phyloP scores from a whole-genome alignment of 257 asterid species.

The Parsonsia alboflavescens region DNA sequence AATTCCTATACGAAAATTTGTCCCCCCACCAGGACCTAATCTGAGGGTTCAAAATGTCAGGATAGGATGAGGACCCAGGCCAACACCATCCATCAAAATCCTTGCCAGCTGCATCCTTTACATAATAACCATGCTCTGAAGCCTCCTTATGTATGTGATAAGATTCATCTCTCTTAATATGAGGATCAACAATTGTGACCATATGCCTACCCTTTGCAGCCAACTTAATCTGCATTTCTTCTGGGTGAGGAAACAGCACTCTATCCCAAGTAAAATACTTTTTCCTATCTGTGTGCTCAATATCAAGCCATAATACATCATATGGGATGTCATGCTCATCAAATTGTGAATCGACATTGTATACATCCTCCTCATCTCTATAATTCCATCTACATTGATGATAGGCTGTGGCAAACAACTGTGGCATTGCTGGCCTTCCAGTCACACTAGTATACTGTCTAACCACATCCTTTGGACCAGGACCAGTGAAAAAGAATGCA shows the following conservation, averaged over 20 bases:
- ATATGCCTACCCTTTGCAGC: slow-evolving; percentile 90
- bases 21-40: slow-evolving; percentile 97
- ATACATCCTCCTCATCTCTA: slow-evolving; percentile 94
- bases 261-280: slow-evolving; percentile 94
- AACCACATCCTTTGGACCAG: slow-evolving; percentile 87
- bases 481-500: slow-evolving; percentile 87
- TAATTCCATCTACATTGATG: slow-evolving; percentile 99
- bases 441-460: slow-evolving; percentile 83
- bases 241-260: slow-evolving; percentile 74
- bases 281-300: slow-evolving; percentile 95
- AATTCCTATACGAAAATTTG: slow-evolving; percentile 62
- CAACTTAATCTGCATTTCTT: slow-evolving; percentile 89
- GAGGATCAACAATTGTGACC: slow-evolving; percentile 99
- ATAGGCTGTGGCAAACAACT: slow-evolving; percentile 78
- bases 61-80: slow-evolving; percentile 95
- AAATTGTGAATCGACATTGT: slow-evolving; percentile 73
- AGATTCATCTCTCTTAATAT: slow-evolving; percentile 85
- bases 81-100: slow-evolving; percentile 99
- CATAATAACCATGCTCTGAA: slow-evolving; percentile 71
- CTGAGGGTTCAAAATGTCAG: slow-evolving; percentile 79
- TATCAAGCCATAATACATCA: slow-evolving; percentile 98
- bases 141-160: slow-evolving; percentile 92
- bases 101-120: slow-evolving; percentile 76
- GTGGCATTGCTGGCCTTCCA: slow-evolving; percentile 88
- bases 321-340: slow-evolving; percentile 94